Evolutionary conservation across 1,284 basidiomycete genomes (phyloP).

Genomic region (Marasmius tenuissimus): DNA sequence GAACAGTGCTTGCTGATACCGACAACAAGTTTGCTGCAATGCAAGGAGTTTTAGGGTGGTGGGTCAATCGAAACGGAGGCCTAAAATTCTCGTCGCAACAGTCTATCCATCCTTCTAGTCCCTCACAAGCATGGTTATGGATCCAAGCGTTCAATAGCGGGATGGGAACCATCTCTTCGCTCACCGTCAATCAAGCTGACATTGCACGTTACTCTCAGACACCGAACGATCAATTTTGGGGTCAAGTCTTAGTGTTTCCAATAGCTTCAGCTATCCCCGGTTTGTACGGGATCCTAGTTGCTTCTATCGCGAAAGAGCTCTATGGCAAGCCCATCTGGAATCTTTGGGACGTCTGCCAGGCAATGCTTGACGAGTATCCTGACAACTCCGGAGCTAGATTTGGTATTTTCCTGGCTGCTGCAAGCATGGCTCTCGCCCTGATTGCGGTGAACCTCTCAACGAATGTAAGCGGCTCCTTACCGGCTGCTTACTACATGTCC

Average conservation of each 20-base stretch:
- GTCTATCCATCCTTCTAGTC: conserved; percentile 1
- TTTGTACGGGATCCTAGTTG: conserved; percentile 25
- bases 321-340: conserved; percentile 15
- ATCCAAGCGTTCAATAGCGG: conserved; percentile 24
- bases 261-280: conserved; percentile 22
- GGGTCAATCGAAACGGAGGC: conserved; percentile 14
- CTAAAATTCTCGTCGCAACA: conserved; percentile 7
- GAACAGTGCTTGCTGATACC: not conserved
- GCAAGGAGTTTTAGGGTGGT: conserved; percentile 15
- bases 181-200: conserved; percentile 26
- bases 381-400: conserved; percentile 16
- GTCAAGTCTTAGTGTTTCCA: conserved; percentile 22
- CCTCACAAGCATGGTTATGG: conserved; percentile 15
- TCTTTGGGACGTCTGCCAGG: conserved; percentile 15
- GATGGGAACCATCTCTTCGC: conserved; percentile 21
- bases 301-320: conserved; percentile 15
- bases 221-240: conserved; percentile 21
- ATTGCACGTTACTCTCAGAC: conserved; percentile 24
- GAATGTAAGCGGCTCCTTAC: conserved; percentile 16
- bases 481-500: not conserved
- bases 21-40: conserved; percentile 10
- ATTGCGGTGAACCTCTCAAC: conserved; percentile 23
- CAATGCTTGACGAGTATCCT: conserved; percentile 17
- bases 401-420: conserved; percentile 21
- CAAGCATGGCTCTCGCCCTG: conserved; percentile 22